Evolutionary conservation across 352 stramenopile genomes (phyloP).

Genomic region (Pythium brachiatum): DNA sequence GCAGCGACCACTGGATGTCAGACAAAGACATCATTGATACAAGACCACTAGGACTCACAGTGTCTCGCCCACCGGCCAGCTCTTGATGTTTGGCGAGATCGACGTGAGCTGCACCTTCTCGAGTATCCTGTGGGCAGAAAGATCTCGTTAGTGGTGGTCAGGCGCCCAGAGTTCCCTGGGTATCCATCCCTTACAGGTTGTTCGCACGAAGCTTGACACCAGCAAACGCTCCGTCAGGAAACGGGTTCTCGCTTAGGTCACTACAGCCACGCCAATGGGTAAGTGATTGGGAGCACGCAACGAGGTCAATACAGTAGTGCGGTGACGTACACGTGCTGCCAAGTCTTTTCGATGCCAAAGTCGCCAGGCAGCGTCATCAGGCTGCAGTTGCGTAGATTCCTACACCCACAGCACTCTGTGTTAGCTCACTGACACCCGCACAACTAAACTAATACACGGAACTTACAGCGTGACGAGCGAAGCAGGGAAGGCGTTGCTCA

Average conservation of each 20-base stretch:
- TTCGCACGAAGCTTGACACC: slow-evolving; percentile 19
- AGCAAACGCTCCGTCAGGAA: slow-evolving; percentile 9
- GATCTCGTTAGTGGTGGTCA: neutral
- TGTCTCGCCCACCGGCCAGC: slow-evolving; percentile 23
- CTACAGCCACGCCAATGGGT: no score
- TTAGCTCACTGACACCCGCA: no score
- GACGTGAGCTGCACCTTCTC: slow-evolving; percentile 21
- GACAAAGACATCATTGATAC: no score
- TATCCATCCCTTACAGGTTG: slow-evolving; percentile 14
- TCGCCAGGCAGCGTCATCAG: slow-evolving; percentile 18
- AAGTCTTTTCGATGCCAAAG: slow-evolving; percentile 26
- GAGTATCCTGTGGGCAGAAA: slow-evolving; percentile 14
- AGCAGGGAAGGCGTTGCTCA: slow-evolving; percentile 13
- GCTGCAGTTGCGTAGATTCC: slow-evolving; percentile 23
- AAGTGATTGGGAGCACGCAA: no score
- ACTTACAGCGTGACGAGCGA: slow-evolving; percentile 20
- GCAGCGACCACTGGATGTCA: no score
- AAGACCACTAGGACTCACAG: slow-evolving; percentile 6
- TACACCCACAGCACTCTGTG: no score
- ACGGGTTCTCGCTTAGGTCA: slow-evolving; percentile 26
- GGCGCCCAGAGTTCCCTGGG: neutral
- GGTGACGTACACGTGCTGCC: slow-evolving; percentile 21
- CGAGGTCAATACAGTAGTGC: no score
- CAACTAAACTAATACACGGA: neutral
- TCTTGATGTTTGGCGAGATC: slow-evolving; percentile 18